phyloP scores from a whole-genome alignment of 2,329 filamentous ascomycete genomes.

The Hypoxylon sp. region DNA sequence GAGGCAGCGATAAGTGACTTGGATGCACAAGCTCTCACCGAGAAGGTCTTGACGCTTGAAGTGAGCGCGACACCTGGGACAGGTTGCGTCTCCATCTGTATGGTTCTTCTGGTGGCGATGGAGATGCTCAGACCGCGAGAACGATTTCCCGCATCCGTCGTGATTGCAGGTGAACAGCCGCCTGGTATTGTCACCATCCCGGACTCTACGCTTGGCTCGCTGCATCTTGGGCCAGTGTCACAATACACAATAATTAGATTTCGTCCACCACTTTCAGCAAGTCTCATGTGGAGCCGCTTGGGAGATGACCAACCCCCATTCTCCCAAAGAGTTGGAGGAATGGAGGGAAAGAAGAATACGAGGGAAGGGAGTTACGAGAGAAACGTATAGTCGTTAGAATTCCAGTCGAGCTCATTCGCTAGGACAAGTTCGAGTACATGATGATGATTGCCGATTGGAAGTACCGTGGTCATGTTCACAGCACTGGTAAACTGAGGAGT shows the following conservation, averaged over 20 bases:
- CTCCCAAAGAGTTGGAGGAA: slow-evolving; percentile 8
- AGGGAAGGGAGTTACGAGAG: slow-evolving; percentile 8
- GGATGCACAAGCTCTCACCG: slow-evolving; percentile 57
- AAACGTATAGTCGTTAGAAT: slow-evolving; percentile 1
- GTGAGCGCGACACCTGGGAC: slow-evolving; percentile 70
- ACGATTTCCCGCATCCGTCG: slow-evolving; percentile 65
- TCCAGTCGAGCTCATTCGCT: slow-evolving; percentile 7
- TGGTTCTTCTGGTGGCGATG: slow-evolving; percentile 72
- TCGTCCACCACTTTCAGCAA: slow-evolving; percentile 41
- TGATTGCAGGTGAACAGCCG: slow-evolving; percentile 57
- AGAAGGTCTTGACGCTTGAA: slow-evolving; percentile 73
- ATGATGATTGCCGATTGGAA: background rate
- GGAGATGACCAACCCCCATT: slow-evolving; percentile 37
- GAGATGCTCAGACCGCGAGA: slow-evolving; percentile 71
- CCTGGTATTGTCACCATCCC: slow-evolving; percentile 29
- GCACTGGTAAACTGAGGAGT: background rate
- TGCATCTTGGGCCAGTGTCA: slow-evolving; percentile 38
- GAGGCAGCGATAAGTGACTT: background rate
- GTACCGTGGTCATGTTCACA: slow-evolving; percentile 3
- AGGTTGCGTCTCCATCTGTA: slow-evolving; percentile 67
- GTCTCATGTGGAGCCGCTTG: slow-evolving; percentile 31
- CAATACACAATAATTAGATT: slow-evolving; percentile 19
- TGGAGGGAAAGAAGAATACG: slow-evolving; percentile 2
- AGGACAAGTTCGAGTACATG: slow-evolving; percentile 12
- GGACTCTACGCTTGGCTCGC: slow-evolving; percentile 39